These are phyloP conservation scores for Xylaria sp. DNA, from an alignment of 2,329 filamentous ascomycete genomes.

Conservation along the genomic window DNA sequence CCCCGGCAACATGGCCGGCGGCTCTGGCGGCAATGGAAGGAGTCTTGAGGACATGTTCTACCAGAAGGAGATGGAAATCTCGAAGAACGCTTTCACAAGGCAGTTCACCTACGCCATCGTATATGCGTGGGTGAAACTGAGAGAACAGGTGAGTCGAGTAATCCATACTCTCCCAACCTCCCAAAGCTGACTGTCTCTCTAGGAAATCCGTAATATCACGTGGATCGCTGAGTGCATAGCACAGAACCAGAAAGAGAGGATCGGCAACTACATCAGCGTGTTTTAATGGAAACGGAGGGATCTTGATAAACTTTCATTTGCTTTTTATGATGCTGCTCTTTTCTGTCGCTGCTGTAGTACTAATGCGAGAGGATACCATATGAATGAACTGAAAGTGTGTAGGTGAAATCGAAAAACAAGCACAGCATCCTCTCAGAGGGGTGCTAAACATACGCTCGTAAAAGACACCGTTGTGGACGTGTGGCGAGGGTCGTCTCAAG, in stretches of 20 bases:
- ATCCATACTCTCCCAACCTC: neutral
- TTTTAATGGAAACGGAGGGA: slow-evolving; percentile 63
- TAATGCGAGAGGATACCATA: slow-evolving; percentile 47
- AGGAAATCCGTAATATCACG: slow-evolving; percentile 99
- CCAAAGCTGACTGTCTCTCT: slow-evolving; percentile 35
- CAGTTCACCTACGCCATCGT: slow-evolving; percentile 96
- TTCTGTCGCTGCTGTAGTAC: slow-evolving; percentile 50
- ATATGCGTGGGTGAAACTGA: slow-evolving; percentile 96
- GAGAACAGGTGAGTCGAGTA: slow-evolving; percentile 81
- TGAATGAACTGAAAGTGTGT: slow-evolving; percentile 28
- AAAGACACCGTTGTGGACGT: slow-evolving; percentile 10
- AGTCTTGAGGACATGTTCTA: slow-evolving; percentile 98
- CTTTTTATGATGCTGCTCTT: slow-evolving; percentile 27
- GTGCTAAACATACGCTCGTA: slow-evolving; percentile 12
- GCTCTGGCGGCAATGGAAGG: slow-evolving; percentile 79
- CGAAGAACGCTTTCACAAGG: slow-evolving; percentile 90
- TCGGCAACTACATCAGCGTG: slow-evolving; percentile 98
- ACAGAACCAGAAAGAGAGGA: slow-evolving; percentile 98
- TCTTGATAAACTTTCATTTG: slow-evolving; percentile 20
- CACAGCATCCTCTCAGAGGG: slow-evolving; percentile 21
- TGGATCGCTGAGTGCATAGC: slow-evolving; percentile 99
- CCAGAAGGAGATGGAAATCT: slow-evolving; percentile 99
- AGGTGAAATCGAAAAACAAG: slow-evolving; percentile 12
- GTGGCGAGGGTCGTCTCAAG: slow-evolving; percentile 18
- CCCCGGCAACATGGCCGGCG: slow-evolving; percentile 84